These are phyloP conservation scores for Chytridiales sp. DNA, from an alignment of 371 early-diverging fungal species.

Conservation along the genomic window DNA sequence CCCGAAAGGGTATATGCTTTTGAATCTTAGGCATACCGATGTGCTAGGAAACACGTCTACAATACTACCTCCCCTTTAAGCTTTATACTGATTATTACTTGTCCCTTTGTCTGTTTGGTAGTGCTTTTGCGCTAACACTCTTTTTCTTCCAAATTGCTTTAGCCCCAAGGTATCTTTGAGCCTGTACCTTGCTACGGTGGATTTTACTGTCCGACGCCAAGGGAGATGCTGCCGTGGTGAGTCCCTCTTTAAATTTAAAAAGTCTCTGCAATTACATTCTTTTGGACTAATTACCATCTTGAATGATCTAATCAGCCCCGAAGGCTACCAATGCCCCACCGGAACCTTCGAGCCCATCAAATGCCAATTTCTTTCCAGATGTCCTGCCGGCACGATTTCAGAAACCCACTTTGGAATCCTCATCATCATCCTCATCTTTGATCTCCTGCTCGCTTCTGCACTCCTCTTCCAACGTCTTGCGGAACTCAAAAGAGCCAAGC, in stretches of 20 bases:
- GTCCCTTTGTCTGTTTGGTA: no score
- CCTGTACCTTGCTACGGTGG: conserved; percentile 20
- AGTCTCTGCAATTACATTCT: neutral
- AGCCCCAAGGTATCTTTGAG: conserved; percentile 24
- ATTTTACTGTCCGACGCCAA: conserved; percentile 19
- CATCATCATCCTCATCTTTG: conserved; percentile 20
- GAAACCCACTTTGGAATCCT: conserved; percentile 20
- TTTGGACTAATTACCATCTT: neutral
- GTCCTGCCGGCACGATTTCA: conserved; percentile 21
- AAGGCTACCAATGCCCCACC: conserved; percentile 25
- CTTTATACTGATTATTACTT: no score
- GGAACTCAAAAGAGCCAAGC: neutral
- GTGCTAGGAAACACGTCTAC: no score
- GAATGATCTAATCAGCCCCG: conserved; percentile 2
- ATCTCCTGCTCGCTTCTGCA: conserved; percentile 17
- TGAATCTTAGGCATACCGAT: no score
- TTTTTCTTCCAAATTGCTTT: neutral
- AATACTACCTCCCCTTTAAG: no score
- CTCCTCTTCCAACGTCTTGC: conserved; percentile 18
- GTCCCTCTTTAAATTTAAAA: neutral
- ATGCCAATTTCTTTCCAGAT: conserved; percentile 25
- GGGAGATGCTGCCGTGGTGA: no score
- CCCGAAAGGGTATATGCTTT: no score
- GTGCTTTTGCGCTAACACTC: no score
- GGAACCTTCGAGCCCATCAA: conserved; percentile 22